A percentile compares a stretch with the other conserved stretches of the same genome.
These are phyloP conservation scores for Ambrosia artemisiifolia DNA, from an alignment of 129 eudicot genomes.

Conservation along the genomic window DNA sequence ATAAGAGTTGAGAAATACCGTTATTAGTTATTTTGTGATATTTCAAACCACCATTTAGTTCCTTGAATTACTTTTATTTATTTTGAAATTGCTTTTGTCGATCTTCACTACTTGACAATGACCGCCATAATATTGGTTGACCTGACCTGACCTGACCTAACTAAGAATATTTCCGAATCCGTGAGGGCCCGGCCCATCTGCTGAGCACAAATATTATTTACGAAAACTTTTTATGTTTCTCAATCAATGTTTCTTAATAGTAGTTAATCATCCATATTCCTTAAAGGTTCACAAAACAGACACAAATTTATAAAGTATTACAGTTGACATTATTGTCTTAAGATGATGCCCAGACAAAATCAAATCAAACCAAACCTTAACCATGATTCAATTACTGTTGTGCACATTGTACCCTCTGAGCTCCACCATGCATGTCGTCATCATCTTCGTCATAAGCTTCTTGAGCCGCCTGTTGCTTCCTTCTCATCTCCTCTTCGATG, in stretches of 20 bases:
- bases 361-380: constrained; percentile 8
- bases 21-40: no score
- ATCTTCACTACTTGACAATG: no score
- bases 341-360: not conserved
- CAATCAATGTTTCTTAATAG: not conserved
- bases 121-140: no score
- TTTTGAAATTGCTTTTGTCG: no score
- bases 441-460: constrained; percentile 83
- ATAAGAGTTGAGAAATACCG: no score
- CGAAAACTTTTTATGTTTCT: not conserved
- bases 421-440: constrained; percentile 59
- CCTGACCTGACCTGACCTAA: no score
- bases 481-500: constrained; percentile 83
- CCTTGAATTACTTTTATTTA: no score
- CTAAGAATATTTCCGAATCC: no score
- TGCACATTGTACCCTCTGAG: constrained; percentile 89
- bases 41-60: no score
- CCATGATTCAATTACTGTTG: constrained; percentile 47
- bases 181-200: no score
- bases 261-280: constrained; percentile 10
- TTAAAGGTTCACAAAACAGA: constrained; percentile 9
- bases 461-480: constrained; percentile 53
- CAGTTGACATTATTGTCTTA: constrained; percentile 15
- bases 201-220: no score
- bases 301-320: not conserved